These are phyloP conservation scores for Sporobolomyces roseus DNA, from an alignment of 768 basidiomycete genomes.

Conservation along the genomic window DNA sequence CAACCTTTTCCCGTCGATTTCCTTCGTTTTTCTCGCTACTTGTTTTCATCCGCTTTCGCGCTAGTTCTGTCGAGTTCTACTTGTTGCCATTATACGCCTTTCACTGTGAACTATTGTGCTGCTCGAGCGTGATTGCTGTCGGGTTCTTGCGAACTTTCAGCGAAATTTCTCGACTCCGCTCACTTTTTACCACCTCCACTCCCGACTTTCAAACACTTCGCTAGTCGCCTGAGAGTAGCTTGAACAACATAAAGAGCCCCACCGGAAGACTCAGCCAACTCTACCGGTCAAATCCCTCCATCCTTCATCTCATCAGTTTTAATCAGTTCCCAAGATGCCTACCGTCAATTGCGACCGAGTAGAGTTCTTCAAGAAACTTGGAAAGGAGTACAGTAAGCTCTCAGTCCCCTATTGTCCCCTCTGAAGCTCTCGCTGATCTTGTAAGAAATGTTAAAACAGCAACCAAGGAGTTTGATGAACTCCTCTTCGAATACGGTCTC, in stretches of 20 bases:
- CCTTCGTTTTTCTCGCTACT: background rate
- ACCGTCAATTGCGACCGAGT: constrained; percentile 93
- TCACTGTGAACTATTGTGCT: no score
- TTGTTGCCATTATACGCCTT: no score
- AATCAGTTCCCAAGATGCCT: constrained; percentile 60
- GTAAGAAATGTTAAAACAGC: constrained; percentile 55
- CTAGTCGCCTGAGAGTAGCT: no score
- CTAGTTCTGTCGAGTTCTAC: no score
- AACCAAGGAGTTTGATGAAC: constrained; percentile 86
- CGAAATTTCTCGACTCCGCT: no score
- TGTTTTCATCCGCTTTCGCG: background rate
- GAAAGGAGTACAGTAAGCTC: constrained; percentile 67
- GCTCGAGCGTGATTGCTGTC: no score
- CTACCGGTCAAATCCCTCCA: background rate
- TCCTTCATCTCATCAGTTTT: background rate
- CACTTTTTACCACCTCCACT: no score
- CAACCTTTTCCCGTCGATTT: background rate
- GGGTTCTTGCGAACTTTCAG: no score
- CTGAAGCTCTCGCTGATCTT: constrained; percentile 14
- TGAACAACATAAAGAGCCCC: no score
- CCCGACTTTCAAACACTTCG: no score
- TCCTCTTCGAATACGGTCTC: constrained; percentile 95
- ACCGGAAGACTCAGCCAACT: background rate
- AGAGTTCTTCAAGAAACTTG: constrained; percentile 84
- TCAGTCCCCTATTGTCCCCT: no score